Evolutionary conservation across 2,329 filamentous ascomycete species (phyloP), one percentile per base, ranked within the genome.

Genomic region (Hymenoscyphus linearis): DNA sequence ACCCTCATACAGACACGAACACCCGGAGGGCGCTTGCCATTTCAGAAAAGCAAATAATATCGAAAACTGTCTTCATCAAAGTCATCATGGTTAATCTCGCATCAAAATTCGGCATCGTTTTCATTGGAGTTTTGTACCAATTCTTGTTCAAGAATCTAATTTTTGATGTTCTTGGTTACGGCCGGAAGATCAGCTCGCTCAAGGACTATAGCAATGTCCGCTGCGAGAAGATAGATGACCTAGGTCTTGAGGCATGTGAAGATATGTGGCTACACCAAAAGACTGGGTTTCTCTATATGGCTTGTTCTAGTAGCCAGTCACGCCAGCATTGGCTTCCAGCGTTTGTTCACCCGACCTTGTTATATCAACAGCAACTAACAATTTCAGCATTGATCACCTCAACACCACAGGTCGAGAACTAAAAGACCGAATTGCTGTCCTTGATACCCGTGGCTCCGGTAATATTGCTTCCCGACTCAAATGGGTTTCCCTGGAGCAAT

Each of bases 111-210:
- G 58, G 57, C 9, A 63, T 67, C 37, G 61, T 66, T 12, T 52
- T 71, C 44, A 55, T 68, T 26, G 66, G 66, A n/a, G 53, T 68
- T 16, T 31, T 73, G 10, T 74, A 73, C 60, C 72, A 74, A 64
- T 68, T 70, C 27, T n/a, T 72, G 14, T 65, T 72, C 60, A 71
- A 69, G 54, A 35, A 64, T 34, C 16, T 72, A 25, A 37, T 75
- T 16, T 74, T 73, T 60, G 60, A 68, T 27, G 64, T 66, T 7
- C 25, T 75, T 5, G 73, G 74, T 25, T 54, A 70, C 60, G 70
- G 69, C 2, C 73, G 74, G 12, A 60, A 63, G 22, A 57, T 76
- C 53, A 66, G 68, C 22, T 64, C 71, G 2, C 66, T 76, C 58
- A 67, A 70, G 2, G 66, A 70, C 4, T 76, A 75, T 61, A 68